Percentiles rank a stretch among this genome's conserved stretches.
Evolutionary conservation across 106 monocot species (phyloP).

Genomic region (Platanthera zijinensis): DNA sequence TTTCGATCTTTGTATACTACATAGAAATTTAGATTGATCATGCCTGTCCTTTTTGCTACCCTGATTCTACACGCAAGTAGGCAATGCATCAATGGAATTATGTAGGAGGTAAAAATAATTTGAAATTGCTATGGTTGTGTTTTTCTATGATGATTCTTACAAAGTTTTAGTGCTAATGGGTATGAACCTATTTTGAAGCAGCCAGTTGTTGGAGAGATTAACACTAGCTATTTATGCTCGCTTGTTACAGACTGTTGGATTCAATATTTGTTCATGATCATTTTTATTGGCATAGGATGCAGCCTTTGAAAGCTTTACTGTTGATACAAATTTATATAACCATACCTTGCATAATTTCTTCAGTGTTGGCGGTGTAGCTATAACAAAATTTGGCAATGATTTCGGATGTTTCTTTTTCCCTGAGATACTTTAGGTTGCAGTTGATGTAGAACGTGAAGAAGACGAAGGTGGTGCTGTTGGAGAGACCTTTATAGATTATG

Average conservation of each 20-base stretch:
- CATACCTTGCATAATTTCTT: neutral
- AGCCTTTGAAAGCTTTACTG: neutral
- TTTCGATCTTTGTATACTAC: neutral
- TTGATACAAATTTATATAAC: neutral
- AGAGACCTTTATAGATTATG: slow-evolving; percentile 98
- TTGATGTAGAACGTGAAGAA: slow-evolving; percentile 98
- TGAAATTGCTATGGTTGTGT: neutral
- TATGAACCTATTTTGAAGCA: neutral
- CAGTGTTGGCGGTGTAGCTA: neutral
- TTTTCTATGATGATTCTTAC: neutral
- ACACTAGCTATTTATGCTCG: neutral
- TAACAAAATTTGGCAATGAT: neutral
- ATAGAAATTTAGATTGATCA: neutral
- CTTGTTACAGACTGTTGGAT: neutral
- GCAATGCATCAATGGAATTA: neutral
- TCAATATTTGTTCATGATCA: neutral
- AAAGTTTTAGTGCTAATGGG: neutral
- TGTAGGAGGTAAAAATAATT: neutral
- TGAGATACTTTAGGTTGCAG: slow-evolving; percentile 49
- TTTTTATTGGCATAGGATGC: neutral
- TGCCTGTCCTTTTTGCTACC: neutral
- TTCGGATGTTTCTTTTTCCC: neutral
- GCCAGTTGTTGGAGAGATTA: neutral
- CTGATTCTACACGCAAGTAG: neutral
- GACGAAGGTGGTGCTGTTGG: slow-evolving; percentile 85